Evolutionary conservation across 371 early-diverging fungal species (phyloP).

Genomic region (Mortierella sp.): DNA sequence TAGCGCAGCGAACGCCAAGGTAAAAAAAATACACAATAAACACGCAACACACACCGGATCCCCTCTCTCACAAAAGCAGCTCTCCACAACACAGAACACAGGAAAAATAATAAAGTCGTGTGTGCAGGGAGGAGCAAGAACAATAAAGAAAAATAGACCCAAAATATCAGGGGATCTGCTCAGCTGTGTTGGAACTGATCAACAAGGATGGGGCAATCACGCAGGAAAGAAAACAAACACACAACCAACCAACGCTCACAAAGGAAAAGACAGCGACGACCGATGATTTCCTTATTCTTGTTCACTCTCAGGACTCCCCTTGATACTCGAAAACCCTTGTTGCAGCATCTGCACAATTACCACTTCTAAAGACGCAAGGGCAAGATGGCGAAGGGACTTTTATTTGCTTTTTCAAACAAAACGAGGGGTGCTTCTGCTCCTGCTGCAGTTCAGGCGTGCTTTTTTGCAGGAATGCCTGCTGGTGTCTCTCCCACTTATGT

Average conservation of each 20-base stretch:
- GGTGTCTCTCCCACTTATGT: background rate
- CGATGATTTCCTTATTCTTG: background rate
- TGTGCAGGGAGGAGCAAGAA: background rate
- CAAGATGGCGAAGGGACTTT: background rate
- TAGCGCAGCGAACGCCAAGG: conserved; percentile 61
- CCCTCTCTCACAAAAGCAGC: background rate
- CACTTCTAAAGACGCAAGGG: background rate
- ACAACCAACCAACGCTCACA: background rate
- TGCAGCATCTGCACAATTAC: background rate
- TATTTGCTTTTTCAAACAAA: background rate
- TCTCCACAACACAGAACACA: background rate
- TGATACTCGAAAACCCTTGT: background rate
- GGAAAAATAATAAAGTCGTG: conserved; percentile 9
- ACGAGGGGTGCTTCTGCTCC: background rate
- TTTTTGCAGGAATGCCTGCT: conserved; percentile 5
- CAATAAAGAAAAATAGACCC: conserved; percentile 6
- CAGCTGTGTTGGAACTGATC: conserved; percentile 12
- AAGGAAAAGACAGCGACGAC: background rate
- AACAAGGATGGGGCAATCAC: background rate
- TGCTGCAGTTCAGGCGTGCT: background rate
- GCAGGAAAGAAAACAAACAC: background rate
- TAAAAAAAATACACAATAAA: conserved; percentile 14
- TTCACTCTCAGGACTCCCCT: background rate
- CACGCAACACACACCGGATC: background rate
- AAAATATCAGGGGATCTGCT: conserved; percentile 12